These are phyloP conservation scores for Chalaropsis ovoidea DNA, from an alignment of 2,329 filamentous ascomycete genomes.

Conservation along the genomic window DNA sequence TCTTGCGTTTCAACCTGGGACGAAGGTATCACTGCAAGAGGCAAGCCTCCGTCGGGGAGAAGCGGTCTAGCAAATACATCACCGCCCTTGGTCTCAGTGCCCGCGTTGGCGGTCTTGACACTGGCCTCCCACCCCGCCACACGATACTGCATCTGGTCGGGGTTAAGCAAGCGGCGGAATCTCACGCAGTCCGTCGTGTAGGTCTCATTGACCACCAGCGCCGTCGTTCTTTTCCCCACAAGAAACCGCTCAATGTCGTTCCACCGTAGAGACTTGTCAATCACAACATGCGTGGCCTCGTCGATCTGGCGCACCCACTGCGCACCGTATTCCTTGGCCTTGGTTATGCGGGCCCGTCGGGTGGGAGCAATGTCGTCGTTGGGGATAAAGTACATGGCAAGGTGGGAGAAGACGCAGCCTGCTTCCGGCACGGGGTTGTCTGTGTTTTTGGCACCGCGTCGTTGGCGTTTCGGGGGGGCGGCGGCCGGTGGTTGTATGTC, in stretches of 20 bases:
- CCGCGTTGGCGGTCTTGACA: not conserved
- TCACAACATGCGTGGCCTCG: conserved; percentile 65
- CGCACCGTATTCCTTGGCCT: conserved; percentile 65
- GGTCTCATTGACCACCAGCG: conserved; percentile 53
- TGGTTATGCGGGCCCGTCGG: conserved; percentile 61
- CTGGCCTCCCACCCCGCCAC: conserved; percentile 40
- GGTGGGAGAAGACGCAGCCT: conserved; percentile 48
- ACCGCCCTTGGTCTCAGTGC: not conserved
- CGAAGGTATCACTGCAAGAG: not conserved
- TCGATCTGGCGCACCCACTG: conserved; percentile 52
- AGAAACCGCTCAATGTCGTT: conserved; percentile 48
- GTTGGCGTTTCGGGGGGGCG: conserved; percentile 27
- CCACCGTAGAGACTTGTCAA: conserved; percentile 59
- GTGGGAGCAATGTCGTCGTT: conserved; percentile 61
- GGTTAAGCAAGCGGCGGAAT: conserved; percentile 49
- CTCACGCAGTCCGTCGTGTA: conserved; percentile 61
- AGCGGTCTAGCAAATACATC: too few species aligned
- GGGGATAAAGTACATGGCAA: conserved; percentile 69
- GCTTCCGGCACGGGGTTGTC: conserved; percentile 36
- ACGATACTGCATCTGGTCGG: conserved; percentile 48
- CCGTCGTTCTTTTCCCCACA: conserved; percentile 28
- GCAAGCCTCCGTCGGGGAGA: not conserved
- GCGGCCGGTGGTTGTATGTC: not conserved
- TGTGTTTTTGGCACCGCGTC: conserved; percentile 33
- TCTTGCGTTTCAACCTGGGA: not conserved